phyloP scores from a whole-genome alignment of 352 stramenopile genomes.

The Blastocystis hominis region DNA sequence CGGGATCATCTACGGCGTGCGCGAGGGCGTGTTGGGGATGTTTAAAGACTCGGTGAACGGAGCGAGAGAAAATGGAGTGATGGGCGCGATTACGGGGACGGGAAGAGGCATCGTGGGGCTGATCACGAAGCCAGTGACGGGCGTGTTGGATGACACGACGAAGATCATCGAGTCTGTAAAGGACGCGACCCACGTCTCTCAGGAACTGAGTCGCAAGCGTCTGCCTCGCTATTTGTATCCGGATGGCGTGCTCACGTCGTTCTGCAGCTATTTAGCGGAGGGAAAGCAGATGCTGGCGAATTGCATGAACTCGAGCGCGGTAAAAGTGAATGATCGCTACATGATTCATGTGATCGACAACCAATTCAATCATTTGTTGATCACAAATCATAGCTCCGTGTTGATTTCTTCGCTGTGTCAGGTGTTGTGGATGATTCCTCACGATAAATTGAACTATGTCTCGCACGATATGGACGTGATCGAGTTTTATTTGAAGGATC shows the following conservation, averaged over 20 bases:
- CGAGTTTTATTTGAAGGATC: not conserved
- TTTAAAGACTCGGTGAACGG: slow-evolving; percentile 68
- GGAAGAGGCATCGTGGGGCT: slow-evolving; percentile 71
- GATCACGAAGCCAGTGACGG: slow-evolving; percentile 73
- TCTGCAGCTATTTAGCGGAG: not conserved
- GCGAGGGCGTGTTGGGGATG: slow-evolving; percentile 69
- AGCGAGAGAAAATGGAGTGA: slow-evolving; percentile 67
- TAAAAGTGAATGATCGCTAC: not conserved
- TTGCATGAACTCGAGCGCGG: not conserved
- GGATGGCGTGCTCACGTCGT: not conserved
- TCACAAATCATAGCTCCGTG: not conserved
- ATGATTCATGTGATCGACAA: not conserved
- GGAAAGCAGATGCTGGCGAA: not conserved
- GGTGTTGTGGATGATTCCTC: not conserved
- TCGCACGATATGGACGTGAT: not conserved
- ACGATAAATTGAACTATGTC: not conserved
- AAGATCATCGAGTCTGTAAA: slow-evolving; percentile 73
- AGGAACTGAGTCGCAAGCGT: not conserved
- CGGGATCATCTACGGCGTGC: slow-evolving; percentile 66
- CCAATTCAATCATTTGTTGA: not conserved
- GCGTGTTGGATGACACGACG: slow-evolving; percentile 69
- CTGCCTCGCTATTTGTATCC: slow-evolving; percentile 16
- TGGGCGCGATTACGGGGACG: slow-evolving; percentile 71
- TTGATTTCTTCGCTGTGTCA: not conserved
- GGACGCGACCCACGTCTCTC: slow-evolving; percentile 31